Percentiles rank a stretch among this genome's conserved stretches.
Evolutionary conservation across 768 basidiomycete species (phyloP).

Genomic region (Crucibulum laeve): DNA sequence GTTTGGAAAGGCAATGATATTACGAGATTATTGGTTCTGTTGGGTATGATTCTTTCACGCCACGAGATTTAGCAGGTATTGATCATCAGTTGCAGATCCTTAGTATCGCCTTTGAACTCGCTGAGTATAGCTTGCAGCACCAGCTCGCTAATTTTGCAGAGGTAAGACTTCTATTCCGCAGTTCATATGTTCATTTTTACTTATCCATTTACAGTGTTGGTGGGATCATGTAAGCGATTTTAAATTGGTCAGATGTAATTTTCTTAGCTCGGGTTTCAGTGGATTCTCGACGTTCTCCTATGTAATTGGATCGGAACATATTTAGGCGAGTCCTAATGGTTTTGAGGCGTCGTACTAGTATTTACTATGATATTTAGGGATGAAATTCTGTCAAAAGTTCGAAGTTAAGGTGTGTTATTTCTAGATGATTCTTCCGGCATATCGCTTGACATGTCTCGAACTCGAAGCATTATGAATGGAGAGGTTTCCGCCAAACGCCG

Average conservation of each 20-base stretch:
- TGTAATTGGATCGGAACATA: constrained; percentile 91
- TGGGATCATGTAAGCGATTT: constrained; percentile 77
- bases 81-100: constrained; percentile 52
- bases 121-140: constrained; percentile 85
- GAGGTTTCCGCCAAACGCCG: constrained; percentile 73
- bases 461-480: constrained; percentile 76
- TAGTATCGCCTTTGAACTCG: constrained; percentile 83
- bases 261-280: constrained; percentile 37
- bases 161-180: constrained; percentile 37
- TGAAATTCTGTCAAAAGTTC: constrained; percentile 84
- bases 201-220: constrained; percentile 61
- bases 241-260: not conserved
- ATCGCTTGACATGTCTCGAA: constrained; percentile 8
- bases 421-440: constrained; percentile 7
- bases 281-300: constrained; percentile 81
- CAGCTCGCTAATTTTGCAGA: constrained; percentile 87
- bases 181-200: constrained; percentile 9
- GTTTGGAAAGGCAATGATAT: constrained; percentile 89
- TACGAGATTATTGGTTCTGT: constrained; percentile 93
- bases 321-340: constrained; percentile 44
- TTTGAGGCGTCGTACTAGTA: not conserved
- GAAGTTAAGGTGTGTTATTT: constrained; percentile 71
- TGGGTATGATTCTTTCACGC: constrained; percentile 51
- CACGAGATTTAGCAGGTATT: constrained; percentile 4
- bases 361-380: constrained; percentile 41